Base-by-base conservation (phyloP, 2,329 filamentous ascomycete genomes). In the Colletotrichum tropicicola region DNA sequence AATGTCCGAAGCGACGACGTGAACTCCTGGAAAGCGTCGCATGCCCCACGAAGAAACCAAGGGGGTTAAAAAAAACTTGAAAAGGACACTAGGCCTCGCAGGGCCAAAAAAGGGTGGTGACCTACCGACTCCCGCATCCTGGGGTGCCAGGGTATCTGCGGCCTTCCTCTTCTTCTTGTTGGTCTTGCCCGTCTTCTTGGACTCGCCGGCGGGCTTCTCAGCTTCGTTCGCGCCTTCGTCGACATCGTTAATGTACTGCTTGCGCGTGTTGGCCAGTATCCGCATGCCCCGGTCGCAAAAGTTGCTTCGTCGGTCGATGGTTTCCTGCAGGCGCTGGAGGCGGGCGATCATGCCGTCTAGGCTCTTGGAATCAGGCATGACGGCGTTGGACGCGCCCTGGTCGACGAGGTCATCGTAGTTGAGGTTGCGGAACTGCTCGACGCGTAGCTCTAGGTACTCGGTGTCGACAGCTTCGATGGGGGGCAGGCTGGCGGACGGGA, bases 121-220 rank as follows among this genome's bases (percentile, higher is more conserved):
- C 65, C 44, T 60, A 68, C 75, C 57, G 73, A 79, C 76, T 45
- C 70, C 71, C 28, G 70, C 76, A 67, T 92, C 88, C 65, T 85
- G 87, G 8, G 87, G 83, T 63, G 82, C 82, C 30, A 86, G 79
- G 57, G 77, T 82, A 62, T 90, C 88, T 7, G 87, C 82, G 23
- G 91, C 92, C 79, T 93, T 94, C 75, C 92, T 89, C 81, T 92
- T 94, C 83, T 92, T 94, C 69, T 91, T 85, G 76, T 94, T 65
- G 15, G 62, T 65, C 44, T 87, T 87, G 21, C 79, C 77, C 55
- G 83, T 82, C 49, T 75, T 71, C 65, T 77, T 77, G 66, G 82
- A 82, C 45, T 87, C 85, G 27, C 77, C 83, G 56, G 82, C 73
- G 66, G 76, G 72, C 76, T 82, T 74, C 74, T 68, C 82, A 71